Percentiles rank a stretch among this genome's conserved stretches.
phyloP scores from a whole-genome alignment of 768 basidiomycete species.

The Tricholoma matsutake region DNA sequence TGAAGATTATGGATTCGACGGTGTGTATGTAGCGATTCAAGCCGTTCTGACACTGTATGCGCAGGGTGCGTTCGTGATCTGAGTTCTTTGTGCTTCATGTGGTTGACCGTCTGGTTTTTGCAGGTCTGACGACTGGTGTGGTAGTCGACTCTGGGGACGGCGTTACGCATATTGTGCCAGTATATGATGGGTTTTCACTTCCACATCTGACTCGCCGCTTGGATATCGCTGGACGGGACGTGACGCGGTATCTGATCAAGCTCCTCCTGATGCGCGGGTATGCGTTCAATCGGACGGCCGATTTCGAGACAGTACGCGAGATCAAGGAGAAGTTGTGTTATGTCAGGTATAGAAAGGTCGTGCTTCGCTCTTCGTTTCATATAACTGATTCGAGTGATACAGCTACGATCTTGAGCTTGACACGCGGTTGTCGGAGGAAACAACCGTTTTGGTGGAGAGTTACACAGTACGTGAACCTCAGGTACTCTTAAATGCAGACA shows the following conservation, averaged over 20 bases:
- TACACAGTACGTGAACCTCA: constrained; percentile 69
- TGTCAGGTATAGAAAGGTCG: constrained; percentile 61
- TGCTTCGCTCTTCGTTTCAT: neutral
- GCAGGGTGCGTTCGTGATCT: constrained; percentile 66
- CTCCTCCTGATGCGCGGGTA: constrained; percentile 99
- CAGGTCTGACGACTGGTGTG: constrained; percentile 96
- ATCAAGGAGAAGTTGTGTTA: constrained; percentile 99
- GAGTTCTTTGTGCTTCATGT: neutral
- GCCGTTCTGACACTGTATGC: constrained; percentile 98
- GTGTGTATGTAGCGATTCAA: constrained; percentile 97
- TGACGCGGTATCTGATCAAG: constrained; percentile 98
- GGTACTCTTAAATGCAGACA: neutral
- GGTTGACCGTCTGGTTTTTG: constrained; percentile 1
- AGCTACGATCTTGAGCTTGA: constrained; percentile 98
- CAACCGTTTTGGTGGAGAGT: constrained; percentile 92
- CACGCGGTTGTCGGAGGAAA: constrained; percentile 90
- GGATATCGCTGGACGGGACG: constrained; percentile 97
- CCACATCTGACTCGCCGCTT: constrained; percentile 93
- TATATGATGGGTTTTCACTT: constrained; percentile 94
- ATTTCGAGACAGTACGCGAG: constrained; percentile 98
- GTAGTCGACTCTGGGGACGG: constrained; percentile 99
- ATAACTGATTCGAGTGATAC: neutral
- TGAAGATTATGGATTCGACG: constrained; percentile 94
- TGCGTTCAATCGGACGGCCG: constrained; percentile 98
- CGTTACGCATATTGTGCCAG: constrained; percentile 98